These are phyloP conservation scores for Hyaloperonospora brassicae DNA, from an alignment of 352 stramenopile species.

Conservation along the genomic window DNA sequence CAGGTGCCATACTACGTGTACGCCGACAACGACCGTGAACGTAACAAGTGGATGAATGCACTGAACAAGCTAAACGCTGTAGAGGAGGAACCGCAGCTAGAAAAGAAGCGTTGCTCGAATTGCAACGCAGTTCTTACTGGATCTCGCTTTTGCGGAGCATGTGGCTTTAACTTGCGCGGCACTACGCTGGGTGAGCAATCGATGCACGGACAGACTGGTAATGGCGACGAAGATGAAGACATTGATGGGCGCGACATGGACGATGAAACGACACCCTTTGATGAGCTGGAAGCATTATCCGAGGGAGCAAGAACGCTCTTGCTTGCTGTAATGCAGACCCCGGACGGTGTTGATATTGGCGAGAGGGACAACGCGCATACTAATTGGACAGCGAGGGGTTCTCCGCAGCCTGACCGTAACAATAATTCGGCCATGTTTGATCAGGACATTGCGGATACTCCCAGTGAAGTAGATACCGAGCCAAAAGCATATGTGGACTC, in stretches of 20 bases:
- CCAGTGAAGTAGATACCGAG: constrained; percentile 22
- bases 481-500: constrained; percentile 8
- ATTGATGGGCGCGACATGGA: constrained; percentile 61
- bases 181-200: constrained; percentile 53
- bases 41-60: constrained; percentile 84
- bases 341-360: constrained; percentile 69
- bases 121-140: constrained; percentile 80
- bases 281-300: constrained; percentile 81
- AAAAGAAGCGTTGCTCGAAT: constrained; percentile 82
- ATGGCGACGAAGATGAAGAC: constrained; percentile 23
- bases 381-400: constrained; percentile 26
- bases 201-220: constrained; percentile 20
- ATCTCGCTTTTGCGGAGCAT: constrained; percentile 82
- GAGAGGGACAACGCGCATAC: constrained; percentile 47
- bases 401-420: constrained; percentile 19
- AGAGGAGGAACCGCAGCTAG: constrained; percentile 56
- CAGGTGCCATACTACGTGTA: constrained; percentile 88
- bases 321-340: constrained; percentile 83
- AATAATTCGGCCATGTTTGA: constrained; percentile 31
- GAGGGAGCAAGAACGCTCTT: constrained; percentile 78
- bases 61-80: constrained; percentile 69
- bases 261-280: constrained; percentile 76
- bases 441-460: constrained; percentile 26
- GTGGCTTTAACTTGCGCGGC: constrained; percentile 79
- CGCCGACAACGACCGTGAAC: constrained; percentile 81